Evolutionary conservation across 2,329 filamentous ascomycete species (phyloP).

Genomic region (Penicillium sp.): DNA sequence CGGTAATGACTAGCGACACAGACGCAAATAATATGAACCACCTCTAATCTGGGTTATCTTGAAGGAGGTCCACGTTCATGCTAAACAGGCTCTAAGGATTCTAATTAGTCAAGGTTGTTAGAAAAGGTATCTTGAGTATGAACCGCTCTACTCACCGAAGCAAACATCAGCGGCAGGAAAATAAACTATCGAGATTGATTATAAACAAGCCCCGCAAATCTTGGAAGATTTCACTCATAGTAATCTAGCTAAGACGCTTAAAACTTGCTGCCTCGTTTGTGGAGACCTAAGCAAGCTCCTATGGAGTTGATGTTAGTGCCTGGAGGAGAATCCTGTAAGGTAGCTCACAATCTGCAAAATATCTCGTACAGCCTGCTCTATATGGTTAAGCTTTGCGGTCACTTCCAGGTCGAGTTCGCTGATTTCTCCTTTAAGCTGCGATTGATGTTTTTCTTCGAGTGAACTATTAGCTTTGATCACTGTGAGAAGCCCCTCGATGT

Average conservation of each 20-base stretch:
- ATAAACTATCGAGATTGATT: slow-evolving; percentile 1
- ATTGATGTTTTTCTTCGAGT: not conserved
- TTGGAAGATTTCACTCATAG: not conserved
- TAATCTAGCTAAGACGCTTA: slow-evolving; percentile 4
- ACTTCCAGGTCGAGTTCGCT: not conserved
- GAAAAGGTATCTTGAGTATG: not conserved
- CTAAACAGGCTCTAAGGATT: slow-evolving; percentile 4
- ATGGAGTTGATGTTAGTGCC: slow-evolving; percentile 2
- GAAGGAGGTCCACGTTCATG: slow-evolving; percentile 3
- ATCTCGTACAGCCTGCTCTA: not conserved
- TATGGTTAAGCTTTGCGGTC: not conserved
- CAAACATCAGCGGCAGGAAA: slow-evolving; percentile 6
- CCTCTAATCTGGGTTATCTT: slow-evolving; percentile 3
- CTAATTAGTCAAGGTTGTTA: slow-evolving; percentile 1
- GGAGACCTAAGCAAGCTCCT: slow-evolving; percentile 1
- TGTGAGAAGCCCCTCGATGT: not conserved
- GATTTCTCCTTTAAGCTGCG: not conserved
- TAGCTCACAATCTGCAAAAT: not conserved
- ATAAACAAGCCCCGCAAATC: not conserved
- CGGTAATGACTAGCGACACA: slow-evolving; percentile 1
- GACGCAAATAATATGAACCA: not conserved
- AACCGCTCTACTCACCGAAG: not conserved
- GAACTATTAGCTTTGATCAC: not conserved
- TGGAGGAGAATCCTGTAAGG: slow-evolving; percentile 1
- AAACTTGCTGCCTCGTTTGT: slow-evolving; percentile 6